Evolutionary conservation across 164 flowering plant genomes (phyloP).

Genomic region (Warburgia ugandensis): DNA sequence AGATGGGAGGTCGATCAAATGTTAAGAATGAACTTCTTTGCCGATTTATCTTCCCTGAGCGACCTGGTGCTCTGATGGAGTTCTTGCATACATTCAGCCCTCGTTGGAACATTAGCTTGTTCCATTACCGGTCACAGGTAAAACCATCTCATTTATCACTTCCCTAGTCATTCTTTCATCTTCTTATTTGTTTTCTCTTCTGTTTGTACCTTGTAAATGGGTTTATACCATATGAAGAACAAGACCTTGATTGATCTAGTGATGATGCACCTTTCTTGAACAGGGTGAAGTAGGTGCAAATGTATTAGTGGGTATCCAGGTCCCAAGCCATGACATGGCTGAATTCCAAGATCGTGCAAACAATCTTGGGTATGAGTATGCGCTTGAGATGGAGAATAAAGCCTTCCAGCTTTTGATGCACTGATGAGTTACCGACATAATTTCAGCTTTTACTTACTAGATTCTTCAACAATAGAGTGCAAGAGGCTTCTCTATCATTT

Average conservation of each 20-base stretch:
- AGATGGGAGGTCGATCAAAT: constrained; percentile 78
- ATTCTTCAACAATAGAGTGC: no score
- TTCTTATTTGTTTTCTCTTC: no score
- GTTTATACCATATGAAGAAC: no score
- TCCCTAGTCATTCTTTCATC: no score
- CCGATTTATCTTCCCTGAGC: constrained; percentile 81
- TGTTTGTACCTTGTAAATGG: no score
- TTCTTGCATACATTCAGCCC: constrained; percentile 89
- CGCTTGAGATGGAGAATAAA: constrained; percentile 43
- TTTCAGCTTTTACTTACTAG: no score
- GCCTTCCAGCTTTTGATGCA: constrained; percentile 68
- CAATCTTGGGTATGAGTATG: constrained; percentile 68
- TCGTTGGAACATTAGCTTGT: constrained; percentile 91
- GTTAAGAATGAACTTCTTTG: constrained; percentile 73
- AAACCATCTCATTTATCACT: background rate
- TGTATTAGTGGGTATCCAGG: constrained; percentile 94
- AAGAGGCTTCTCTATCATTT: no score
- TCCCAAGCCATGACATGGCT: constrained; percentile 45
- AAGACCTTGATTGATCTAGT: no score
- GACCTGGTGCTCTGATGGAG: constrained; percentile 89
- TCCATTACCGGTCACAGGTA: constrained; percentile 94
- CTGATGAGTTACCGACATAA: constrained; percentile 18
- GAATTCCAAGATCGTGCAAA: constrained; percentile 53
- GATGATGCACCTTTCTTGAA: background rate
- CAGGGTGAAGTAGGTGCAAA: constrained; percentile 96